Evolutionary conservation across 2,329 filamentous ascomycete species (phyloP), one percentile per base, ranked within the genome.

Genomic region (Amauroascus verrucosus): DNA sequence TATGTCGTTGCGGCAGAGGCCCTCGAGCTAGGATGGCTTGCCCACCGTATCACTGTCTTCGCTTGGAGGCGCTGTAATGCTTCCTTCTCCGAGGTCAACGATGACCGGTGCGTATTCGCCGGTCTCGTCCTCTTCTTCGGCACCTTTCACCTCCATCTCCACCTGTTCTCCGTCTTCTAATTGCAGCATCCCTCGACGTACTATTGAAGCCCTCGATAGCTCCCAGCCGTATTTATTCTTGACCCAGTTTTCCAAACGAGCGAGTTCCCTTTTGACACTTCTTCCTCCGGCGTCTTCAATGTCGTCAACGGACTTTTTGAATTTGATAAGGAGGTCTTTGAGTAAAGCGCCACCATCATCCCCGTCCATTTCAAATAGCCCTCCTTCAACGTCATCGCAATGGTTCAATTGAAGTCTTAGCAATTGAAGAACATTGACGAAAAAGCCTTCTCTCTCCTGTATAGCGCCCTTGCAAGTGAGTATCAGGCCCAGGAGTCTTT

Each of bases 31-130:
- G 26, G 24, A 28, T 13, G 24, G 35, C n/a, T 13, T 50, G 7
- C 41, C 48, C 20, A 18, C 16, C 48, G 45, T 51, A 28, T 46
- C 50, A 13, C 37, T 38, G 33, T 52, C 50, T 13, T 45, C 26
- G 8, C 13, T 18, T 30, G 18, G 28, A 16, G 9, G 22, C 14
- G 38, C 33, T 51, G 13, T 16, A 26, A 11, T 14, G 13, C 38
- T 33, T n/a, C 9, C 56, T 30, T 62, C 64, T 14, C 56, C 67
- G 43, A 70, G 52, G 56, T 83, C 77, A 18, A 84, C 80, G 30
- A 84, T 66, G 35, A 77, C 69, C 18, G 81, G 81, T 28, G 81
- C 81, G 71, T 81, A 84, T 59, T 84, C 81, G 9, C 81, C 81
- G 11, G 73, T 76, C 65, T 84, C 81, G 48, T 84, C 80, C 18